These are phyloP conservation scores for Calonectria honghensis DNA, from an alignment of 2,329 filamentous ascomycete species.

Conservation along the genomic window DNA sequence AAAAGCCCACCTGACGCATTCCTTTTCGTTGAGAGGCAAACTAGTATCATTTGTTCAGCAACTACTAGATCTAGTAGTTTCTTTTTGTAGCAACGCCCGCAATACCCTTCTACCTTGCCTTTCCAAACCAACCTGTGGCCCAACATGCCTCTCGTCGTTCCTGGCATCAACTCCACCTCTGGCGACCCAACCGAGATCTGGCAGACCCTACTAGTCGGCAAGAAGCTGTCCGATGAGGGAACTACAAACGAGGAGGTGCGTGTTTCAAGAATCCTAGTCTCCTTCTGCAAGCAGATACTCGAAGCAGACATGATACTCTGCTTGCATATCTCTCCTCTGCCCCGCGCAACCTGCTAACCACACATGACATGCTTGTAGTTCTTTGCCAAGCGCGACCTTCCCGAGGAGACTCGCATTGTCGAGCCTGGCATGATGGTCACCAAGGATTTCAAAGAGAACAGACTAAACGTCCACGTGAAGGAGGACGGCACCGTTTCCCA, in stretches of 20 bases:
- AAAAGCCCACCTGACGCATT: constrained; percentile 1
- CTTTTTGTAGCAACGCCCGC: background rate
- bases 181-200: constrained; percentile 73
- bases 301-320: constrained; percentile 3
- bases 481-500: constrained; percentile 77
- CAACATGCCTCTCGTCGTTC: constrained; percentile 80
- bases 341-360: background rate
- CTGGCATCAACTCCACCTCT: constrained; percentile 71
- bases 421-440: constrained; percentile 75
- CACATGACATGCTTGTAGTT: constrained; percentile 61
- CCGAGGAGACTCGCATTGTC: constrained; percentile 74
- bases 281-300: background rate
- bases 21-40: background rate
- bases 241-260: constrained; percentile 71
- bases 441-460: constrained; percentile 71
- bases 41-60: background rate
- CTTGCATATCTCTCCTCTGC: background rate
- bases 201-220: constrained; percentile 78
- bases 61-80: constrained; percentile 5
- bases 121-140: background rate
- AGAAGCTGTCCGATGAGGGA: constrained; percentile 73
- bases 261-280: constrained; percentile 45
- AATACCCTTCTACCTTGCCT: background rate
- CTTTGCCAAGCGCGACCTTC: constrained; percentile 77
- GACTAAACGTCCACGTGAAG: constrained; percentile 76